Conservation (phyloP, 192 early-diverging fungal species). For the Coemansia sp. region DNA sequence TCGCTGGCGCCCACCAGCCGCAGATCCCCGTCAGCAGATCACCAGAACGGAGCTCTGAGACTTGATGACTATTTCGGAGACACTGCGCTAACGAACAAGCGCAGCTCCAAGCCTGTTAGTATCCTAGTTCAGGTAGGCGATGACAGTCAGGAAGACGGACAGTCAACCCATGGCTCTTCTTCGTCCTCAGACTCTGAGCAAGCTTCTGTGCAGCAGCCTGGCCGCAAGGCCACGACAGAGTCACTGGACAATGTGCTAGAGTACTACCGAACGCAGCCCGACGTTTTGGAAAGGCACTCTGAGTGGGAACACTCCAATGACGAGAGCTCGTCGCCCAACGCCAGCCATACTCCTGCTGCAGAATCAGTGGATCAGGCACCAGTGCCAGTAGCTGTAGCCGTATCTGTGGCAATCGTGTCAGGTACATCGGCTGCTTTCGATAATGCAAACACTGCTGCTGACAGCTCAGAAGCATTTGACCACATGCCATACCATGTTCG, state of each 20-base stretch:
- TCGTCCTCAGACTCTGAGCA: not conserved
- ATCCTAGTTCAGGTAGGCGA: constrained; percentile 47
- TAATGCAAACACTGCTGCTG: not conserved
- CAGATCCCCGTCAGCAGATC: constrained; percentile 1
- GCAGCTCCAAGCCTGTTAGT: constrained; percentile 33
- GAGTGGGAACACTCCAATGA: constrained; percentile 3
- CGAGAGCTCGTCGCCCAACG: not conserved
- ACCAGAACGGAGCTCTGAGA: not conserved
- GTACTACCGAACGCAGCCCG: constrained; percentile 41
- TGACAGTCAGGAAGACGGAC: constrained; percentile 15
- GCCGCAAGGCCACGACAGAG: constrained; percentile 45
- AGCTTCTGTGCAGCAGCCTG: constrained; percentile 3
- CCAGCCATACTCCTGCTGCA: not conserved
- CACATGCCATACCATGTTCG: not conserved
- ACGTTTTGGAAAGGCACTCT: constrained; percentile 2
- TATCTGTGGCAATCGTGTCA: not conserved
- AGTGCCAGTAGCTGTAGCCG: not conserved
- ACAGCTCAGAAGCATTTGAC: not conserved
- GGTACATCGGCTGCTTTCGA: not conserved
- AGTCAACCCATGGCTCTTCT: not conserved
- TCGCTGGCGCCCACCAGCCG: not conserved
- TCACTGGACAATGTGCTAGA: constrained; percentile 53
- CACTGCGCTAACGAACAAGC: constrained; percentile 7
- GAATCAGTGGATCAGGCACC: not conserved
- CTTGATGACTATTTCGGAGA: constrained; percentile 12